Percentiles rank a stretch among this genome's conserved stretches.
Evolutionary conservation across 805 yeast species (phyloP).

Genomic region (Saturnispora sanitii): DNA sequence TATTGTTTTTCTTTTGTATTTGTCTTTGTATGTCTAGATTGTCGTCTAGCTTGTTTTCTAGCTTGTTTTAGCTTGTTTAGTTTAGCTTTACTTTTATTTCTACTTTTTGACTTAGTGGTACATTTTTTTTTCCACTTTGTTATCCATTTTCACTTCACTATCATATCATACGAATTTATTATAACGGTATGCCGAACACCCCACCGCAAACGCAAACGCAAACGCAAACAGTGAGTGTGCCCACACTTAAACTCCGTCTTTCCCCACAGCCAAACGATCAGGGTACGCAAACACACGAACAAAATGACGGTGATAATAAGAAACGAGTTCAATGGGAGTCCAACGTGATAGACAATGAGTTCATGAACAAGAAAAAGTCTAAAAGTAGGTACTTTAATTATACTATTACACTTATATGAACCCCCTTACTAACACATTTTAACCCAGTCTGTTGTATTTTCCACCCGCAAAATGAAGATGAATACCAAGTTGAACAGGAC

Average conservation of each 20-base stretch:
- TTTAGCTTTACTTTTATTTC: background rate
- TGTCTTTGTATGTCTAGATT: too few relatives aligned
- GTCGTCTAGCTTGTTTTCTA: too few relatives aligned
- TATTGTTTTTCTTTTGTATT: too few relatives aligned
- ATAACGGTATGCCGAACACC: background rate
- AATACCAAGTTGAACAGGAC: slow-evolving; percentile 22
- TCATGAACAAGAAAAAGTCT: slow-evolving; percentile 79
- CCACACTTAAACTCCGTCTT: slow-evolving; percentile 16
- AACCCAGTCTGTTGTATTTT: slow-evolving; percentile 62
- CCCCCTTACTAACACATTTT: slow-evolving; percentile 12
- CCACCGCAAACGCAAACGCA: slow-evolving; percentile 5
- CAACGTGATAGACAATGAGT: slow-evolving; percentile 83
- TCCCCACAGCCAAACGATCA: slow-evolving; percentile 13
- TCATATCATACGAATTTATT: background rate
- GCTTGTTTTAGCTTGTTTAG: too few relatives aligned
- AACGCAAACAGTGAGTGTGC: slow-evolving; percentile 13
- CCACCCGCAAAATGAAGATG: slow-evolving; percentile 61
- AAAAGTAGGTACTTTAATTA: slow-evolving; percentile 38
- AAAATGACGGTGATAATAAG: slow-evolving; percentile 16
- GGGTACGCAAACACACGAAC: background rate
- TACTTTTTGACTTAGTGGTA: background rate
- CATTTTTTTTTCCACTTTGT: background rate
- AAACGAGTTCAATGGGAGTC: slow-evolving; percentile 74
- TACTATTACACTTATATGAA: background rate
- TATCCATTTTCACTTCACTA: background rate